A percentile compares a stretch with the other conserved stretches of the same genome.
Conservation (phyloP, 495 filamentous ascomycete genomes). For the Barbatosphaeria neglecta region DNA sequence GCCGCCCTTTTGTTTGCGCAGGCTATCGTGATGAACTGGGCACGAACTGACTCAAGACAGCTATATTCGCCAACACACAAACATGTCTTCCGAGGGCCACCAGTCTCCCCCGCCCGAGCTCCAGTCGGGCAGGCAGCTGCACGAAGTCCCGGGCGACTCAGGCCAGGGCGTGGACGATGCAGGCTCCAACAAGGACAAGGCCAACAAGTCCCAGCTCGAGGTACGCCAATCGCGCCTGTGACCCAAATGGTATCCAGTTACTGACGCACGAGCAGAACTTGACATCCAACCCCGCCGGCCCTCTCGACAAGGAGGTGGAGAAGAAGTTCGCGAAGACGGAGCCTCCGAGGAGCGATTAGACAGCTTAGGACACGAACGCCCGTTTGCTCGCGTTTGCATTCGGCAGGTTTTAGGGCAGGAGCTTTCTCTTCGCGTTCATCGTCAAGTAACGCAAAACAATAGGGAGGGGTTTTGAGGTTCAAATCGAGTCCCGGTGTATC, state of each 20-base stretch:
- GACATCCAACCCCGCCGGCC: conserved; percentile 57
- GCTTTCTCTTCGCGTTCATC: too few relatives aligned
- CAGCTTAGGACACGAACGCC: too few relatives aligned
- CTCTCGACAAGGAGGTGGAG: conserved; percentile 55
- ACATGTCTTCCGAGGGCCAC: conserved; percentile 38
- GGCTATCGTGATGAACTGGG: background rate
- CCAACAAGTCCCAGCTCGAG: conserved; percentile 33
- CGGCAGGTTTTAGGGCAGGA: too few relatives aligned
- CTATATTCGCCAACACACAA: background rate
- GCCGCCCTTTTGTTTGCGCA: background rate
- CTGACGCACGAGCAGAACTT: conserved; percentile 26
- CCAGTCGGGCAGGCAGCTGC: conserved; percentile 53
- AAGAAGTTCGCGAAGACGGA: conserved; percentile 46
- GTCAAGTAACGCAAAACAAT: too few relatives aligned
- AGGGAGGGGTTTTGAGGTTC: too few relatives aligned
- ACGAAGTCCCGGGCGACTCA: conserved; percentile 38
- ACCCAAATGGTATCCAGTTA: background rate
- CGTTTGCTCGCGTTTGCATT: too few relatives aligned
- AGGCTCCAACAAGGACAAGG: conserved; percentile 38
- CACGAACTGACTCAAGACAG: too few relatives aligned
- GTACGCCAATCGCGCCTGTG: conserved; percentile 13
- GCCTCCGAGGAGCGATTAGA: conserved; percentile 1
- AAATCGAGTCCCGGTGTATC: too few relatives aligned
- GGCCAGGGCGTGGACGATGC: conserved; percentile 42
- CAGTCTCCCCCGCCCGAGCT: conserved; percentile 71